Base-by-base conservation (phyloP, 768 basidiomycete species). In the Suillus decipiens region DNA sequence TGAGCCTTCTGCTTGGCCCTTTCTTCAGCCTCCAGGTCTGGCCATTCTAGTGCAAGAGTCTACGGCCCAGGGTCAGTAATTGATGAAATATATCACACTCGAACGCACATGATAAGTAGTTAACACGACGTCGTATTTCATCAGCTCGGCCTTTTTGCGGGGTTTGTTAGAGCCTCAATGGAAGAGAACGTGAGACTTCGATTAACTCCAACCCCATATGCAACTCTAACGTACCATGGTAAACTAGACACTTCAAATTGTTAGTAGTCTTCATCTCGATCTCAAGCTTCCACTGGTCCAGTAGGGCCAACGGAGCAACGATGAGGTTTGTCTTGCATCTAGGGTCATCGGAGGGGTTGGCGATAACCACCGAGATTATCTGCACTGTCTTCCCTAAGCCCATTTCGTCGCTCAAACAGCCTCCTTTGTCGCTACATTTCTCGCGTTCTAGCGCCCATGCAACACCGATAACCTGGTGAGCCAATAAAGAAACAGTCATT, bases 201-300 rank as follows among this genome's bases (percentile, higher is more conserved):
- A 39, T 42, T 5, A 19, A 41, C 11, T 48, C 15, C n/a, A 6
- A 28, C 11, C 28, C 17, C 36, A 15, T 19, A 62, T 41, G 5
- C 28, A 14, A 36, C 9, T 53, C 28, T 28, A n/a, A 45, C 69
- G 6, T 50, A 71, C 84, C 89, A 68, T 91, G 90, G 70, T 91
- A 89, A 39, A 90, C 84, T 3, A 83, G 71, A 59, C 85, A 83
- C 36, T 76, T 79, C 36, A 87, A 68, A 9, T 73, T 76, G 45
- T 76, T 75, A 63, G 81, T 81, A 1, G 85, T 84, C 76, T 85
- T 85, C 53, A 80, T 77, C 70, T 88, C 84, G 36, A 85, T 82
- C 72, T 88, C 87, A 37, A 77, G 69, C 68, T 83, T 81, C 87
- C 87, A 88, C 64, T 92, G 91, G 56, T 85, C 80, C 12, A 92